Base-by-base conservation (phyloP, 78 protist species). In the Speleostelium caveatum region DNA sequence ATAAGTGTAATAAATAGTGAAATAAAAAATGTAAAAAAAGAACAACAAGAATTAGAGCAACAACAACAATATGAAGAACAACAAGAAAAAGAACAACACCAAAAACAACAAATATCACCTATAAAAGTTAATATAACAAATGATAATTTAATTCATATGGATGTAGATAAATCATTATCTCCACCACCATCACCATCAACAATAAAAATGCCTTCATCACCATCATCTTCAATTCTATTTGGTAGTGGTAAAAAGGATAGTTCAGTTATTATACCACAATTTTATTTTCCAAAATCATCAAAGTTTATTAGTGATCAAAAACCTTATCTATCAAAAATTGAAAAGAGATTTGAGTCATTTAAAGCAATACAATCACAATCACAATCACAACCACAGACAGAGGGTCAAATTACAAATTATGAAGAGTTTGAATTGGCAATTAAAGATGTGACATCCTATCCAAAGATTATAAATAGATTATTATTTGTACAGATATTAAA, bases 391-490 rank as follows among this genome's bases (percentile, higher is more conserved):
- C 3, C 1, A 42, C 63, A 28, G 30, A 30, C 66, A 10, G 39
- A 24, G 59, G 33, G 51, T 56, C 30, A 32, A 12, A 76, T 76
- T 8, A 16, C 33, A n/a, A 33, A 77, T 17, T 83, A 36, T 59
- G 91, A 69, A 16, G 91, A 83, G 38, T 83, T 69, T 45, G 91
- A 83, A 58, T 32, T 63, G 39, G 24, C 69, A 28, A 24, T 83
- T 16, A 83, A 60, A 59, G 91, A 69, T 22, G 10, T 83, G 0
- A 32, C 39, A 24, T n/a, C 77, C 1, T 49, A 59, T 14, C 91
- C 91, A 59, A 51, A 66, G 33, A 71, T 83, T 49, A 7, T 83
- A 22, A 83, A 68, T 41, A 67, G 91, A 60, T 49, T 83, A 12
- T 60, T 83, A 69, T 83, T 32, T 62, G 69, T 55, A 22, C 38